Evolutionary conservation across 164 flowering plant species (phyloP).

Genomic region (Saururus chinensis): DNA sequence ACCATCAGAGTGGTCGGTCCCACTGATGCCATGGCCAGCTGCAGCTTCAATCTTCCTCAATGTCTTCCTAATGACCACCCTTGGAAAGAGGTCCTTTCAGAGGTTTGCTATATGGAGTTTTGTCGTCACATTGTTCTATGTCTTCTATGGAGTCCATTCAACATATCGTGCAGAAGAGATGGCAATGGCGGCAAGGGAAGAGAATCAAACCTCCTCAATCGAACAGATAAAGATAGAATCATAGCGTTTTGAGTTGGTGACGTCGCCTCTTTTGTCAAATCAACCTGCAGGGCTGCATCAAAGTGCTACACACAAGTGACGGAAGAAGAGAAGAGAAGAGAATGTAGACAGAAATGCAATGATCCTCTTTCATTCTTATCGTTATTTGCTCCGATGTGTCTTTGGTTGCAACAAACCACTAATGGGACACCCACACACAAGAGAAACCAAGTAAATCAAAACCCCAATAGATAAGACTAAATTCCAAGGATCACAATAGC

Average conservation of each 20-base stretch:
- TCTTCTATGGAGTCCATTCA: slow-evolving; percentile 75
- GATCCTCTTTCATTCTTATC: background rate
- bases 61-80: slow-evolving; percentile 55
- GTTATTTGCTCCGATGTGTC: background rate
- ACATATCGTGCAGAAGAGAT: slow-evolving; percentile 55
- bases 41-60: slow-evolving; percentile 62
- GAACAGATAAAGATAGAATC: slow-evolving; percentile 35
- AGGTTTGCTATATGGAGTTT: slow-evolving; percentile 69
- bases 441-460: too few relatives aligned
- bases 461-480: too few relatives aligned
- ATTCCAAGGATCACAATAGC: too few relatives aligned
- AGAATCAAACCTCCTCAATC: slow-evolving; percentile 16
- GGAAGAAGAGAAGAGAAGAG: background rate
- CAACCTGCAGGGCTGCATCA: too few relatives aligned
- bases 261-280: too few relatives aligned
- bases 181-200: slow-evolving; percentile 13
- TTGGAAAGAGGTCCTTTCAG: slow-evolving; percentile 33
- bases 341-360: background rate
- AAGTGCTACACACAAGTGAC: too few relatives aligned
- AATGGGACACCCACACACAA: too few relatives aligned
- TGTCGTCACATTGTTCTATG: slow-evolving; percentile 47
- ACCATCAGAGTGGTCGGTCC: slow-evolving; percentile 46
- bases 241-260: background rate
- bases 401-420: background rate
- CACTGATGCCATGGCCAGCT: slow-evolving; percentile 90